Base-by-base conservation (phyloP, 2,329 filamentous ascomycete species). In the Colletotrichum graminicola region DNA sequence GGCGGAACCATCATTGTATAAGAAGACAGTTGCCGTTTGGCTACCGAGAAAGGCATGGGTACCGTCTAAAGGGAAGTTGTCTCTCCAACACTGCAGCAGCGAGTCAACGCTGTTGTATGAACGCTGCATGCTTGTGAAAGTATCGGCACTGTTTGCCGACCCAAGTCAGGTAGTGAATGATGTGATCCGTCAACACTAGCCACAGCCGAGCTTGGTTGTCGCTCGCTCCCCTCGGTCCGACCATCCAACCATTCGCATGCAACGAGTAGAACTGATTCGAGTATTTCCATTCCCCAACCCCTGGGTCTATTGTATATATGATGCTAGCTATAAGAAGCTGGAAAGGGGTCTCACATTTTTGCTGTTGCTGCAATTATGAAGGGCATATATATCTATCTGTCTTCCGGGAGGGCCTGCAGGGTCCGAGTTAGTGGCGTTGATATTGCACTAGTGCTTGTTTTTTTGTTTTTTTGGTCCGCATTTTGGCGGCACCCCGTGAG, bases 361-460 rank as follows among this genome's bases (percentile, higher is more conserved):
- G n/a, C 29, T 69, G n/a, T 65, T n/a, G 52, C 43, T 47, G 47
- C 59, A 54, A 64, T 47, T 47, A 63, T 59, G 54, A 59, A 71
- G 59, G 59, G 51, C 36, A 62, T 26, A 52, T 63, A 54, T 36
- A 54, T 63, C 57, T 36, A 54, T 63, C 57, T 59, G 32, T 63
- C 54, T 57, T 45, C 52, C 59, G 16, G 52, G 65, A 32, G 59
- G 51, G 23, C 65, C 55, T 69, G 69, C 69, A 72, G 59, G 69
- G 59, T 69, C 69, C 65, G 59, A 64, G 52, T 69, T 72, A 69
- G 69, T 54, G 65, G 60, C 66, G 65, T 52, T 60, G 56, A 68
- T 16, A 54, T 34, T 54, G 65, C 65, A 55, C 65, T 72, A 72
- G 69, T 60, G 47, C 21, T 23, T 16, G 62, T 61, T 52, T 26